Percentiles rank a stretch among this genome's conserved stretches.
Conservation (phyloP, 306 rosid genomes). For the Gleditsia sinensis region DNA sequence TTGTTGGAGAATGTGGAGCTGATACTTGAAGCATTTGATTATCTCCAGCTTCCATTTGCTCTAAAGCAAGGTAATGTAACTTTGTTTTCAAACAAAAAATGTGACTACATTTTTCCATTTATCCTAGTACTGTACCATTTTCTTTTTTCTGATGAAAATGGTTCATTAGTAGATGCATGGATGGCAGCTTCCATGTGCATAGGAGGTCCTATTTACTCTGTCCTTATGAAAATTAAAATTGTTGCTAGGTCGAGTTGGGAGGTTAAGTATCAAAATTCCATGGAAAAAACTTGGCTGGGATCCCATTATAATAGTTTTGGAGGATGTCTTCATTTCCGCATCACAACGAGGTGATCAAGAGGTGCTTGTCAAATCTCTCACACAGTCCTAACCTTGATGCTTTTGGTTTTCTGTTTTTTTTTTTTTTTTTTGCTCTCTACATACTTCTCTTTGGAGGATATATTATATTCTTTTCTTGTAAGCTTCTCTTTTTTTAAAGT, state of each 20-base stretch:
- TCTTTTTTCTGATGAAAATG: constrained; percentile 21
- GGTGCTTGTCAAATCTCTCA: constrained; percentile 48
- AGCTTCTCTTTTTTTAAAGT: background rate
- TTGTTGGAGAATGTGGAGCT: constrained; percentile 93
- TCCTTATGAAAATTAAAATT: constrained; percentile 24
- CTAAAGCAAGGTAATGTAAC: constrained; percentile 70
- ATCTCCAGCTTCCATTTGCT: constrained; percentile 93
- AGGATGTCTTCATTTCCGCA: constrained; percentile 79
- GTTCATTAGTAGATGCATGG: constrained; percentile 25
- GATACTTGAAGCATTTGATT: constrained; percentile 91
- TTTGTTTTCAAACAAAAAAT: constrained; percentile 16
- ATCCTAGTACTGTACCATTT: background rate
- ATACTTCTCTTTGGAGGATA: background rate
- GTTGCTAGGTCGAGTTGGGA: constrained; percentile 82
- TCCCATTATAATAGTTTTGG: constrained; percentile 77
- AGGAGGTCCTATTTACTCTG: constrained; percentile 27
- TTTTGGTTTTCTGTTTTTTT: background rate
- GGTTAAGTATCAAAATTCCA: constrained; percentile 93
- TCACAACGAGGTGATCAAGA: constrained; percentile 88
- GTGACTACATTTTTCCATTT: background rate
- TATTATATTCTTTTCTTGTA: background rate
- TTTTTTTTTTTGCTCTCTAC: background rate
- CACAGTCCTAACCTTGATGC: background rate
- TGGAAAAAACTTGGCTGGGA: constrained; percentile 98
- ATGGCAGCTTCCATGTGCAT: constrained; percentile 1